Conservation (phyloP, 1,284 basidiomycete species). For the Wallemia hederae region DNA sequence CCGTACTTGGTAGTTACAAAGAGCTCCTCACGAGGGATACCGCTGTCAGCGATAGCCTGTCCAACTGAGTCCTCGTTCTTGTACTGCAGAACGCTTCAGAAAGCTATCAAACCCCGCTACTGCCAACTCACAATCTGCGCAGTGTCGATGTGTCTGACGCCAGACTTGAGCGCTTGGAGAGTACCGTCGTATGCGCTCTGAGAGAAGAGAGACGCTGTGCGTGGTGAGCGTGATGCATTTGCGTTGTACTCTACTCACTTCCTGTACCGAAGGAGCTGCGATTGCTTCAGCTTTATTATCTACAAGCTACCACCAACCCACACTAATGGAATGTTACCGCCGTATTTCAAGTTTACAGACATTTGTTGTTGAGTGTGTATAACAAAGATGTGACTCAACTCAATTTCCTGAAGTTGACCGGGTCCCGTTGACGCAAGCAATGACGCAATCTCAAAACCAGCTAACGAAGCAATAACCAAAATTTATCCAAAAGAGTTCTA, state of each 20-base stretch:
- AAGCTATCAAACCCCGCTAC: not conserved
- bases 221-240: too few relatives aligned
- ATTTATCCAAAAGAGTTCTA: not conserved
- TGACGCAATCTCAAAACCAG: too few relatives aligned
- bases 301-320: not conserved
- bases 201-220: not conserved
- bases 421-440: too few relatives aligned
- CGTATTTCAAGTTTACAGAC: not conserved
- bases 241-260: too few relatives aligned
- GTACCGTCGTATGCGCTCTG: not conserved
- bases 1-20: slow-evolving; percentile 23
- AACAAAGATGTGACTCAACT: too few relatives aligned
- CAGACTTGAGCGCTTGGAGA: slow-evolving; percentile 15
- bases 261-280: not conserved
- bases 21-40: slow-evolving; percentile 22
- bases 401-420: too few relatives aligned
- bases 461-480: not conserved
- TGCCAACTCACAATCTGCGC: slow-evolving; percentile 22
- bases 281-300: not conserved
- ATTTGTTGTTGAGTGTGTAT: not conserved
- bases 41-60: slow-evolving; percentile 22
- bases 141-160: slow-evolving; percentile 38
- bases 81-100: slow-evolving; percentile 7
- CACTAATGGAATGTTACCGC: not conserved
- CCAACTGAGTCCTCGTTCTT: slow-evolving; percentile 24